Conservation (phyloP, 805 yeast genomes). For the Monosporozyma servazzii region DNA sequence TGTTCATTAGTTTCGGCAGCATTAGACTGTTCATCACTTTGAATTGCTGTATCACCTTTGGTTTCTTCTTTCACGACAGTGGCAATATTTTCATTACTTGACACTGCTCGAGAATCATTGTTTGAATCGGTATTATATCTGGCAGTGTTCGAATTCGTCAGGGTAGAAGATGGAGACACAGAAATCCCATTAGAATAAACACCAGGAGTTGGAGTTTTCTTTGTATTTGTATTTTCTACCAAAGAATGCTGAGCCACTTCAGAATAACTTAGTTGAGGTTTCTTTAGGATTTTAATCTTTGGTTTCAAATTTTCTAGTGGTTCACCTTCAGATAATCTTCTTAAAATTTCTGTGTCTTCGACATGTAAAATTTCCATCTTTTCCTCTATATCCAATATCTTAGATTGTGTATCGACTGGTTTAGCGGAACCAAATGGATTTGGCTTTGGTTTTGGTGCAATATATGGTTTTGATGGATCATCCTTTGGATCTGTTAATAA, state of each 20-base stretch:
- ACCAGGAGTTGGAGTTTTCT: not conserved
- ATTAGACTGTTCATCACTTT: not conserved
- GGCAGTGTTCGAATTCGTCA: not conserved
- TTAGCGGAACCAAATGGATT: slow-evolving; percentile 81
- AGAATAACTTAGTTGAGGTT: slow-evolving; percentile 20
- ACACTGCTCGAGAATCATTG: not conserved
- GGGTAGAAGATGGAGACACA: not conserved
- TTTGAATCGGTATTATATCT: not conserved
- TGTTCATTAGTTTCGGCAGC: not conserved
- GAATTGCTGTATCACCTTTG: not conserved
- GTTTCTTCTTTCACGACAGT: not conserved
- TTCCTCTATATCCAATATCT: slow-evolving; percentile 54
- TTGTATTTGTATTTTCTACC: slow-evolving; percentile 16
- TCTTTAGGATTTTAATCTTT: slow-evolving; percentile 16
- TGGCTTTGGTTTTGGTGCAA: slow-evolving; percentile 32
- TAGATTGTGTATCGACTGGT: slow-evolving; percentile 71
- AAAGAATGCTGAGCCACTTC: slow-evolving; percentile 21
- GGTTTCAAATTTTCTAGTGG: slow-evolving; percentile 5
- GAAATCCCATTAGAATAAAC: not conserved
- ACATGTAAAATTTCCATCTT: slow-evolving; percentile 35
- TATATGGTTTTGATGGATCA: slow-evolving; percentile 20
- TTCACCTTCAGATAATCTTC: slow-evolving; percentile 19
- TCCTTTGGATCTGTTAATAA: slow-evolving; percentile 20
- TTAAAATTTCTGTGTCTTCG: slow-evolving; percentile 34
- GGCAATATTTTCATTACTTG: not conserved